Conservation (phyloP, 2,329 filamentous ascomycete species). For the Dactylellina cionopaga region DNA sequence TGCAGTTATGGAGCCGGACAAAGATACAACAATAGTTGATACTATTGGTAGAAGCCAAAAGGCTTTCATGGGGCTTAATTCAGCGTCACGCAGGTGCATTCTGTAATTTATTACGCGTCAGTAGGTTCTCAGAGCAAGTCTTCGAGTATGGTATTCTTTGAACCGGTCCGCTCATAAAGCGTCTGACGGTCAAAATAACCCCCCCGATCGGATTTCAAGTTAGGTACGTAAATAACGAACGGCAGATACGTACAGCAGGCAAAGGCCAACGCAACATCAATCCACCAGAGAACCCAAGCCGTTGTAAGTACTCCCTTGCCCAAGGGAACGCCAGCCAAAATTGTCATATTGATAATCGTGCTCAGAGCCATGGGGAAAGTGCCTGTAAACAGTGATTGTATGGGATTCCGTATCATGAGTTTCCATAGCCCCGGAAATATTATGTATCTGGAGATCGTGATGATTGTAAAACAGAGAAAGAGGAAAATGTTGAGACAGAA, state of each 20-base stretch:
- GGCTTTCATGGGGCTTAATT: slow-evolving; percentile 71
- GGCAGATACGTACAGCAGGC: slow-evolving; percentile 68
- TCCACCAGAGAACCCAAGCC: slow-evolving; percentile 70
- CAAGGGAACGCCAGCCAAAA: slow-evolving; percentile 71
- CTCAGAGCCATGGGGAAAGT: slow-evolving; percentile 76
- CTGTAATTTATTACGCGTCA: too few relatives aligned
- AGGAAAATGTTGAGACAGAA: slow-evolving; percentile 71
- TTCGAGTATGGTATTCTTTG: too few relatives aligned
- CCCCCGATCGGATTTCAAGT: too few relatives aligned
- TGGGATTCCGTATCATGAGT: slow-evolving; percentile 73
- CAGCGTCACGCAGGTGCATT: slow-evolving; percentile 61
- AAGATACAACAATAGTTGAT: slow-evolving; percentile 72
- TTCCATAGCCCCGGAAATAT: slow-evolving; percentile 74
- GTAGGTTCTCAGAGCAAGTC: background rate
- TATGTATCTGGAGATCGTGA: slow-evolving; percentile 70
- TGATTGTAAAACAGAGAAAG: slow-evolving; percentile 67
- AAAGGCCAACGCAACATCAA: slow-evolving; percentile 67
- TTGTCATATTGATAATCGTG: slow-evolving; percentile 74
- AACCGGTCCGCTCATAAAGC: too few relatives aligned
- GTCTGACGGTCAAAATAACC: too few relatives aligned
- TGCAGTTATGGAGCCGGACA: slow-evolving; percentile 72
- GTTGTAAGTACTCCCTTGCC: slow-evolving; percentile 68
- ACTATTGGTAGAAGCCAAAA: slow-evolving; percentile 74
- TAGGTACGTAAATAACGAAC: slow-evolving; percentile 68
- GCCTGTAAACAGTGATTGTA: slow-evolving; percentile 74